phyloP scores from a whole-genome alignment of 1,284 basidiomycete species.

The Stereum hirsutum region DNA sequence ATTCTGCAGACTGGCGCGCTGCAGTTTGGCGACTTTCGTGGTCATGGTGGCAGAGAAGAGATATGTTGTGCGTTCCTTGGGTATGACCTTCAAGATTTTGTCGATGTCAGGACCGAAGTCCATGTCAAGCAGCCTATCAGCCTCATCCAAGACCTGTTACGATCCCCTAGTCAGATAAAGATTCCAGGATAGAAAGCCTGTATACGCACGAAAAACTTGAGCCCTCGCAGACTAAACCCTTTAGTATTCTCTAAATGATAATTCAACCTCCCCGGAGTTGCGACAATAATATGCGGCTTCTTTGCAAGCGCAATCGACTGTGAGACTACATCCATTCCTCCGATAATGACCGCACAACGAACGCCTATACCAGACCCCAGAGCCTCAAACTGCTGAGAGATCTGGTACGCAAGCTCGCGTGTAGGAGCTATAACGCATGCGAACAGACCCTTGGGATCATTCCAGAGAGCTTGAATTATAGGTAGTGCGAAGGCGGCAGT shows the following conservation, averaged over 20 bases:
- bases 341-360: constrained; percentile 86
- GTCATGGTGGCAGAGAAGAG: constrained; percentile 99
- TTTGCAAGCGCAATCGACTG: constrained; percentile 94
- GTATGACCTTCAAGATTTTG: constrained; percentile 94
- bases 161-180: not conserved
- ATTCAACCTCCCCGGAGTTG: constrained; percentile 91
- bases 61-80: constrained; percentile 91
- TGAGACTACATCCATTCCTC: constrained; percentile 91
- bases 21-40: constrained; percentile 95
- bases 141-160: constrained; percentile 88
- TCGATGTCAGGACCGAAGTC: constrained; percentile 97
- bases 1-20: constrained; percentile 91
- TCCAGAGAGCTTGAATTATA: constrained; percentile 95
- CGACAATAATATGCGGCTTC: constrained; percentile 92
- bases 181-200: not conserved
- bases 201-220: constrained; percentile 81
- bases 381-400: constrained; percentile 92
- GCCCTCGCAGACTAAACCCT: constrained; percentile 82
- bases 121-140: constrained; percentile 93
- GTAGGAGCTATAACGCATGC: constrained; percentile 95
- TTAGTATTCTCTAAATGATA: constrained; percentile 98
- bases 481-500: constrained; percentile 97
- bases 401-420: constrained; percentile 97
- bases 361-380: constrained; percentile 93
- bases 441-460: constrained; percentile 90